A percentile compares a stretch with the other conserved stretches of the same genome.
phyloP scores from a whole-genome alignment of 257 asterid genomes.

The Rhazya stricta region DNA sequence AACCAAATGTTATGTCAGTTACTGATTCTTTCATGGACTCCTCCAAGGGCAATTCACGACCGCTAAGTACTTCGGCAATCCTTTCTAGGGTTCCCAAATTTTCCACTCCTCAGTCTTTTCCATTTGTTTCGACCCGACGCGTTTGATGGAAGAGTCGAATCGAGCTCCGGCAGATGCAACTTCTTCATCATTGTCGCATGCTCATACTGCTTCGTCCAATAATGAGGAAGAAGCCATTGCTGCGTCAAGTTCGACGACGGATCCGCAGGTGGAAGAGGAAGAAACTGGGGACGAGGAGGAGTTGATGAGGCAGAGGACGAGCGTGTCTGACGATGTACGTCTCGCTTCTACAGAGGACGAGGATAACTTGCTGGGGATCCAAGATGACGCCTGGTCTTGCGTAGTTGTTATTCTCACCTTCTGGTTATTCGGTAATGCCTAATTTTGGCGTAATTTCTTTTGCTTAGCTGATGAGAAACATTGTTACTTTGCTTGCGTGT shows the following conservation, averaged over 20 bases:
- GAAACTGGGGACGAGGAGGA: neutral
- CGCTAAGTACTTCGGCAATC: neutral
- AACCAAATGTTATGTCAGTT: neutral
- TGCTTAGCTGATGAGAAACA: neutral
- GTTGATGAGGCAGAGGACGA: neutral
- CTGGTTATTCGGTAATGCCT: conserved; percentile 51
- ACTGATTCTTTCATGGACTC: neutral
- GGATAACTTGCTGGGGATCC: conserved; percentile 9
- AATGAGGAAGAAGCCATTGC: neutral
- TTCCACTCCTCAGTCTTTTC: neutral
- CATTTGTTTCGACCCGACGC: neutral
- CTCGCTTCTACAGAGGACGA: conserved; percentile 16
- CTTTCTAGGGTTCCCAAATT: neutral
- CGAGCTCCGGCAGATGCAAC: neutral
- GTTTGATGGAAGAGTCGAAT: conserved; percentile 5
- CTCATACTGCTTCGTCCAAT: neutral
- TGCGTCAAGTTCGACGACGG: conserved; percentile 1
- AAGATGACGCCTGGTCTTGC: conserved; percentile 58
- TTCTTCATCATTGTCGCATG: neutral
- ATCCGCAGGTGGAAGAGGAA: neutral
- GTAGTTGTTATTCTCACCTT: conserved; percentile 44
- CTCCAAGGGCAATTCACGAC: neutral
- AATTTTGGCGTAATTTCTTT: neutral
- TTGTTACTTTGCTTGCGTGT: neutral
- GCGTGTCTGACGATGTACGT: neutral